Evolutionary conservation across 2,329 filamentous ascomycete genomes (phyloP).

Genomic region (Fusarium staphyleae): DNA sequence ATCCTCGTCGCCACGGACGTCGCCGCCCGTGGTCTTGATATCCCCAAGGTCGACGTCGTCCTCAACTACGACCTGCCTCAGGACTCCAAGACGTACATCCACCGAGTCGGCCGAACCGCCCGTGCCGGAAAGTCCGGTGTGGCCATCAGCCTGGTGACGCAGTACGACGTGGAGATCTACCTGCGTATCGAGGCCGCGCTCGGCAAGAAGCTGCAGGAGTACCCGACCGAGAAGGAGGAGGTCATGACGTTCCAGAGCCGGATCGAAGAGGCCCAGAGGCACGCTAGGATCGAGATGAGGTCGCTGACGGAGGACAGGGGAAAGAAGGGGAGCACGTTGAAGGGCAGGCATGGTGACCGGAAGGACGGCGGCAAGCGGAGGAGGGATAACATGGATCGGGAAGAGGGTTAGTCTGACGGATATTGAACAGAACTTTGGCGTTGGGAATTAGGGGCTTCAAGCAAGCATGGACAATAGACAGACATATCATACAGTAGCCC

Average conservation of each 20-base stretch:
- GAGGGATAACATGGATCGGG: conserved; percentile 74
- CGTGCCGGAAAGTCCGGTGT: conserved; percentile 85
- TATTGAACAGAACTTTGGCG: conserved; percentile 19
- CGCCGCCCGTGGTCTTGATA: conserved; percentile 91
- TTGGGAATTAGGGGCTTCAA: conserved; percentile 4
- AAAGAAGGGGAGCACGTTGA: conserved; percentile 56
- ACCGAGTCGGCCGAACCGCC: conserved; percentile 87
- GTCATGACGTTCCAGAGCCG: conserved; percentile 81
- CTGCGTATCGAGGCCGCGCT: conserved; percentile 83
- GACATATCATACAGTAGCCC: too few species aligned
- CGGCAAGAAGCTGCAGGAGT: conserved; percentile 76
- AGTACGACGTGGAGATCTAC: conserved; percentile 86
- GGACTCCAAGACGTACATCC: conserved; percentile 90
- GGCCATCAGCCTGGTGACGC: conserved; percentile 81
- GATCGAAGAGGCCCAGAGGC: conserved; percentile 83
- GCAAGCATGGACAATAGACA: too few species aligned
- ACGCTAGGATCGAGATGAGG: conserved; percentile 84
- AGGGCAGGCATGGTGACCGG: conserved; percentile 48
- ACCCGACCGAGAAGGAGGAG: conserved; percentile 77
- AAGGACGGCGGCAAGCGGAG: conserved; percentile 54
- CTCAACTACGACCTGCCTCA: conserved; percentile 85
- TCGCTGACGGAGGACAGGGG: conserved; percentile 73
- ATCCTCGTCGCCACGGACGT: conserved; percentile 94
- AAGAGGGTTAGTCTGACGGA: conserved; percentile 64
- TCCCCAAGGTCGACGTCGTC: conserved; percentile 88